Evolutionary conservation across 441 rosid species (phyloP).

Genomic region (Pelargonium myrrhifolium): DNA sequence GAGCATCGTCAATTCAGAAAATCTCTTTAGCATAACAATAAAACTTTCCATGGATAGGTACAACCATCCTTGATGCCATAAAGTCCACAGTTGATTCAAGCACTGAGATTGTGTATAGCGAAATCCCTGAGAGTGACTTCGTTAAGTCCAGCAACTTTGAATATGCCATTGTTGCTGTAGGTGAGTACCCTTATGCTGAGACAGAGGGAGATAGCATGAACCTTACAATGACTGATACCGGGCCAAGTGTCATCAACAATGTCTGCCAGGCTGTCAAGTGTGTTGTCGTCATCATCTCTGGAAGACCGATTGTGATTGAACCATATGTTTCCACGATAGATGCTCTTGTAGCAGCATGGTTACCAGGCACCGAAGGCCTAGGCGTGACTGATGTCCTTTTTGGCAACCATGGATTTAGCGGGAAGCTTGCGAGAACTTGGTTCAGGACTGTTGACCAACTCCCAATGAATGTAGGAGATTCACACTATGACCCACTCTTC

Average conservation of each 20-base stretch:
- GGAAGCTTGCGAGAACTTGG: slow-evolving; percentile 34
- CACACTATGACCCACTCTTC: slow-evolving; percentile 30
- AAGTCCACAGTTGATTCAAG: slow-evolving; percentile 20
- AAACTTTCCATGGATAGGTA: slow-evolving; percentile 21
- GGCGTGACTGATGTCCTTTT: slow-evolving; percentile 36
- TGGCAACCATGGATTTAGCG: slow-evolving; percentile 34
- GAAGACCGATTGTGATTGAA: slow-evolving; percentile 31
- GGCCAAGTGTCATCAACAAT: slow-evolving; percentile 22
- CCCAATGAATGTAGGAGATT: slow-evolving; percentile 37
- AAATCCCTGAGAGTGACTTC: slow-evolving; percentile 17
- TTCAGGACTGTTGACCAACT: slow-evolving; percentile 33
- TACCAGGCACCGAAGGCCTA: slow-evolving; percentile 38
- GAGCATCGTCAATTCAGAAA: not conserved
- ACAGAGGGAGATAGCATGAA: slow-evolving; percentile 31
- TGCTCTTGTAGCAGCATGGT: slow-evolving; percentile 43
- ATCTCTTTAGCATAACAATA: not conserved
- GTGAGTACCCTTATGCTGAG: slow-evolving; percentile 39
- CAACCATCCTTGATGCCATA: slow-evolving; percentile 33
- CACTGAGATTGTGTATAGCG: slow-evolving; percentile 26
- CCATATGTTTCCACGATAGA: slow-evolving; percentile 26
- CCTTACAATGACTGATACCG: slow-evolving; percentile 31
- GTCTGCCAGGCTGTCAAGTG: slow-evolving; percentile 30
- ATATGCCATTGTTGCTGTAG: slow-evolving; percentile 29
- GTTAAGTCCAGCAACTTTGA: slow-evolving; percentile 26
- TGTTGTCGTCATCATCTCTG: slow-evolving; percentile 32